Conservation (phyloP, 1,139 yeast genomes). For the Blastobotrys petasosporus region DNA sequence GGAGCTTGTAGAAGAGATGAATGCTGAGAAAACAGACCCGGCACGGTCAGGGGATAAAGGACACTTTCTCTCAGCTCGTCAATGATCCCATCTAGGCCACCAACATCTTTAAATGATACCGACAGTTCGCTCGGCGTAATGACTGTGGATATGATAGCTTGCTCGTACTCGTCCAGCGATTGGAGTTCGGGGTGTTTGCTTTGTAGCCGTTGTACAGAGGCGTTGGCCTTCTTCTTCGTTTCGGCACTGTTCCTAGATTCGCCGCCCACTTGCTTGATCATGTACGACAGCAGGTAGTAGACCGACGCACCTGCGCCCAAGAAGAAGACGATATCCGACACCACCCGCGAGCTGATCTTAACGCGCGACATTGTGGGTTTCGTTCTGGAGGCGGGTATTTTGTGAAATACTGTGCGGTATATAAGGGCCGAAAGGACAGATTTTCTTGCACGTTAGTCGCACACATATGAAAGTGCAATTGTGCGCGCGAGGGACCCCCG, state of each 20-base stretch:
- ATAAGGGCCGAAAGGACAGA: background rate
- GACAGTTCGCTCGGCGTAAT: constrained; percentile 79
- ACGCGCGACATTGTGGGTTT: constrained; percentile 15
- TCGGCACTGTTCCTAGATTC: constrained; percentile 37
- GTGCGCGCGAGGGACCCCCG: too few species aligned
- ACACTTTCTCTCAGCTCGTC: constrained; percentile 86
- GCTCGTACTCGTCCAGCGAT: constrained; percentile 70
- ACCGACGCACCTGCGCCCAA: constrained; percentile 81
- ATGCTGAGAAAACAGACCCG: constrained; percentile 24
- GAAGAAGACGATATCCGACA: constrained; percentile 59
- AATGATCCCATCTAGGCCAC: constrained; percentile 77
- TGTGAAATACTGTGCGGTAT: background rate
- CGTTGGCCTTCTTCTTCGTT: constrained; percentile 59
- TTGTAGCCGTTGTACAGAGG: constrained; percentile 55
- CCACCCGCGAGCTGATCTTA: constrained; percentile 33
- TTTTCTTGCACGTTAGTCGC: too few species aligned
- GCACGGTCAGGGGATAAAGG: constrained; percentile 73
- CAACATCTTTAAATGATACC: constrained; percentile 72
- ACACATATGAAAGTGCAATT: too few species aligned
- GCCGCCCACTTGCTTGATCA: constrained; percentile 30
- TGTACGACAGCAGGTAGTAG: constrained; percentile 59
- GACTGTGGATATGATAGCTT: constrained; percentile 65
- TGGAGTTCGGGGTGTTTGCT: constrained; percentile 55
- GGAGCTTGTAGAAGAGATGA: constrained; percentile 73
- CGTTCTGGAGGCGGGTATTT: background rate